Conservation (phyloP, 202 grass and related monocot genomes). For the Musa balbisiana region DNA sequence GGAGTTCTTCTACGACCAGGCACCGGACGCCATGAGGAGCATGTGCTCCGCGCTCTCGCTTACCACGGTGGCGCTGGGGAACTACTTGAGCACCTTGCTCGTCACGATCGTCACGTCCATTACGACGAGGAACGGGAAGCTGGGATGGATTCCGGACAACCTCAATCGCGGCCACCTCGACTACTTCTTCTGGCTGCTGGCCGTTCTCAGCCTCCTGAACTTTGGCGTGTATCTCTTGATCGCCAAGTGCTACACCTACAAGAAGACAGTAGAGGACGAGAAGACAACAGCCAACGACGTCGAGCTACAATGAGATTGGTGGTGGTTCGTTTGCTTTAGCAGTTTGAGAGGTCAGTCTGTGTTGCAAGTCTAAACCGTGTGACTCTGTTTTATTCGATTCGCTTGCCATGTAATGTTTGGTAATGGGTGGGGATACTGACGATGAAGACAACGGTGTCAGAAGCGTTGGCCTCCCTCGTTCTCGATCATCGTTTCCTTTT, state of each 20-base stretch:
- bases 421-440: no score
- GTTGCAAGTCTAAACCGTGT: no score
- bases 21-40: constrained; percentile 13
- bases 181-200: constrained; percentile 12
- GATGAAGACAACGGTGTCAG: no score
- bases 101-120: neutral
- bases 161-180: constrained; percentile 9
- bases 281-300: neutral
- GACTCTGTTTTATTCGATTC: no score
- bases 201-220: constrained; percentile 1
- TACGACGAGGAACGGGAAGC: neutral
- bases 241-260: neutral
- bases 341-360: no score
- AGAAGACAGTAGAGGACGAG: neutral
- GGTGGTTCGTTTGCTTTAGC: no score
- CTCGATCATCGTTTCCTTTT: no score
- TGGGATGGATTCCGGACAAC: constrained; percentile 13
- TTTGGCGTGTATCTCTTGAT: neutral
- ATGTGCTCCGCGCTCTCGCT: neutral
- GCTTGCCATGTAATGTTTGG: no score
- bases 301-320: neutral
- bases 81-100: constrained; percentile 3
- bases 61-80: neutral
- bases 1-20: constrained; percentile 16
- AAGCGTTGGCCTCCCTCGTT: no score